phyloP scores from a whole-genome alignment of 192 early-diverging fungal genomes.

The Podila horticola region DNA sequence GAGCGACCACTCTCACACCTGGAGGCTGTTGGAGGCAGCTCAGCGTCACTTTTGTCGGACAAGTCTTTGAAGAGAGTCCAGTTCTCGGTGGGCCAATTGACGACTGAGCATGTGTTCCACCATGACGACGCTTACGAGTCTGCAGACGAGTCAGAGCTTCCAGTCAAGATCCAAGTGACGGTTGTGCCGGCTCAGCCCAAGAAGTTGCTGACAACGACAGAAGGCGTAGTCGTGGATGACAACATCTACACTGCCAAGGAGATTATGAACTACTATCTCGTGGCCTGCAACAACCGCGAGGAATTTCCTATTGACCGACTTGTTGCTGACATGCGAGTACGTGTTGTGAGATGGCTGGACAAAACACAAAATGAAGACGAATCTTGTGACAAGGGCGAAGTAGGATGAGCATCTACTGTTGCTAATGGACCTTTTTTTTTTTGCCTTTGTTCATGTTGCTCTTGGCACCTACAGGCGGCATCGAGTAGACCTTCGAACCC shows the following conservation, averaged over 20 bases:
- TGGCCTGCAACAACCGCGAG: constrained; percentile 54
- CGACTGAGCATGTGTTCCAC: constrained; percentile 59
- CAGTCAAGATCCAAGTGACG: constrained; percentile 3
- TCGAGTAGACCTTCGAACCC: constrained; percentile 30
- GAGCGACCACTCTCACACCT: constrained; percentile 17
- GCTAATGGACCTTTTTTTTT: no score
- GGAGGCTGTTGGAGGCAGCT: constrained; percentile 13
- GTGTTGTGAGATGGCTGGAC: neutral
- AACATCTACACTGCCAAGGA: constrained; percentile 54
- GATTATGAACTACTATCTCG: constrained; percentile 54
- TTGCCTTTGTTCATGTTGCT: neutral
- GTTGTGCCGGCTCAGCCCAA: constrained; percentile 16
- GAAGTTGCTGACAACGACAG: constrained; percentile 19
- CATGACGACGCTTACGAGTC: constrained; percentile 54
- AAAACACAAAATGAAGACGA: no score
- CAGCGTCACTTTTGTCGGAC: constrained; percentile 26
- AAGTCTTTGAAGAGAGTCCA: constrained; percentile 62
- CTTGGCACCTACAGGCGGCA: constrained; percentile 5
- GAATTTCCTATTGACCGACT: constrained; percentile 53
- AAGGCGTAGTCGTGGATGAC: constrained; percentile 39
- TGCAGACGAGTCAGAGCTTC: constrained; percentile 37
- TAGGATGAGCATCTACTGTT: no score
- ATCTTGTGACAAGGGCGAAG: no score
- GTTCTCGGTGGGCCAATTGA: constrained; percentile 62
- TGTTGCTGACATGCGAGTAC: constrained; percentile 37